Conservation (phyloP, 768 basidiomycete genomes). For the Asterophora parasitica region DNA sequence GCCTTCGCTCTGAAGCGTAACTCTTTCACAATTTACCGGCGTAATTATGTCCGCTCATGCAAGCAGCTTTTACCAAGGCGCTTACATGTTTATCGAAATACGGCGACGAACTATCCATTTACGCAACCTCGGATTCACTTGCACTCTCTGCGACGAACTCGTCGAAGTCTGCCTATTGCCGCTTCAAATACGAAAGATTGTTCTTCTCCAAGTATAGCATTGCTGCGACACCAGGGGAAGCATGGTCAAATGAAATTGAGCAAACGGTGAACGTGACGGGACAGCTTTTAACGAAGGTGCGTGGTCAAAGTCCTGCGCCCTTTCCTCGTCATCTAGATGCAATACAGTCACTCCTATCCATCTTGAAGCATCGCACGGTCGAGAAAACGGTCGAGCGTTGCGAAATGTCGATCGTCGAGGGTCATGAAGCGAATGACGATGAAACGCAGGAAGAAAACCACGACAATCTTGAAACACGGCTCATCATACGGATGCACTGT, state of each 20-base stretch:
- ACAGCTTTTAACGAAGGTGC: constrained; percentile 67
- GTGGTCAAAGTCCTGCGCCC: neutral
- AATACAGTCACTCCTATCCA: constrained; percentile 59
- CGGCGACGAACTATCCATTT: constrained; percentile 73
- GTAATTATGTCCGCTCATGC: constrained; percentile 13
- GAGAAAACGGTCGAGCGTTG: constrained; percentile 78
- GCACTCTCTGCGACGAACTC: constrained; percentile 74
- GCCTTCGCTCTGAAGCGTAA: constrained; percentile 49
- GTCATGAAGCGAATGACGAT: constrained; percentile 25
- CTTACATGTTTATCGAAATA: constrained; percentile 76
- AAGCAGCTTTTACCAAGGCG: constrained; percentile 67
- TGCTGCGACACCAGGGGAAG: constrained; percentile 17
- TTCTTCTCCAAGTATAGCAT: constrained; percentile 71
- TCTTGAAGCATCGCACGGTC: constrained; percentile 66
- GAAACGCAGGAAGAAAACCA: constrained; percentile 38
- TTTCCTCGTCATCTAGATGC: neutral
- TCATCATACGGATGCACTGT: constrained; percentile 72
- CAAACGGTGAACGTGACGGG: constrained; percentile 47
- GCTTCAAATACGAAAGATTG: constrained; percentile 61
- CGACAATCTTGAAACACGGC: constrained; percentile 65
- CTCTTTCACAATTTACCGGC: constrained; percentile 11
- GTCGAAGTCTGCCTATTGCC: constrained; percentile 76
- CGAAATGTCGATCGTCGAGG: constrained; percentile 66
- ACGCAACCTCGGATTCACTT: constrained; percentile 56
- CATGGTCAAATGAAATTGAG: constrained; percentile 27